Percentiles rank a stretch among this genome's conserved stretches.
Evolutionary conservation across 2,329 filamentous ascomycete genomes (phyloP).

Genomic region (Seiridium cupressi): DNA sequence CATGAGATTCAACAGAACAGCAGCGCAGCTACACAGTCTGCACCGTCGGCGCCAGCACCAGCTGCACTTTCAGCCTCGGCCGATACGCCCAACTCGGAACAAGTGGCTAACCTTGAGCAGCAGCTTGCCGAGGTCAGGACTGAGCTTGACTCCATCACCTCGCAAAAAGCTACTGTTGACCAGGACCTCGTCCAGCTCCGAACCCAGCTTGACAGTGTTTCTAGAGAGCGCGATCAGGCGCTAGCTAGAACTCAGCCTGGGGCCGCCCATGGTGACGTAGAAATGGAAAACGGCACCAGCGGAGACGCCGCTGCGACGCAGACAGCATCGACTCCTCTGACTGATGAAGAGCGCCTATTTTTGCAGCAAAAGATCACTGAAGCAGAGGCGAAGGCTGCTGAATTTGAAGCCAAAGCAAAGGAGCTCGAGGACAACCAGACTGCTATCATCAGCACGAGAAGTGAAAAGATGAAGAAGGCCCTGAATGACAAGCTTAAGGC

Average conservation of each 20-base stretch:
- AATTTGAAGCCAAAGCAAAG: conserved; percentile 62
- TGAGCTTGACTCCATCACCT: conserved; percentile 63
- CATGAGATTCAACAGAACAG: conserved; percentile 27
- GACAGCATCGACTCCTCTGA: conserved; percentile 29
- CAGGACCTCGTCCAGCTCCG: conserved; percentile 56
- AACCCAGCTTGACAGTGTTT: conserved; percentile 59
- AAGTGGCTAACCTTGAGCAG: conserved; percentile 45
- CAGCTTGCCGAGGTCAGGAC: conserved; percentile 49
- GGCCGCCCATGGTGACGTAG: conserved; percentile 23
- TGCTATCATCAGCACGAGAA: conserved; percentile 60
- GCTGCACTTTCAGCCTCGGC: conserved; percentile 7
- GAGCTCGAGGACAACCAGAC: conserved; percentile 64
- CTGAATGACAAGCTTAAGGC: conserved; percentile 71
- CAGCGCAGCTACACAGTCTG: conserved; percentile 10
- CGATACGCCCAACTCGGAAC: conserved; percentile 43
- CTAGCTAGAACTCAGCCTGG: conserved; percentile 36
- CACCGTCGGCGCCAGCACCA: conserved; percentile 36
- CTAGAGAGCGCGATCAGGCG: conserved; percentile 64
- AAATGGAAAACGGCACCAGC: conserved; percentile 25
- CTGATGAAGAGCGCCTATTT: conserved; percentile 57
- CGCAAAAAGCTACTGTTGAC: conserved; percentile 69
- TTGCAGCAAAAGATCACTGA: conserved; percentile 62
- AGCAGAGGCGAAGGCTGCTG: conserved; percentile 60
- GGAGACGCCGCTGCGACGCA: conserved; percentile 11
- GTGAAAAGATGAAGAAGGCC: conserved; percentile 66